Evolutionary conservation across 2,329 filamentous ascomycete genomes (phyloP), one percentile per base, ranked within the genome.

Genomic region (Exophiala sideris): DNA sequence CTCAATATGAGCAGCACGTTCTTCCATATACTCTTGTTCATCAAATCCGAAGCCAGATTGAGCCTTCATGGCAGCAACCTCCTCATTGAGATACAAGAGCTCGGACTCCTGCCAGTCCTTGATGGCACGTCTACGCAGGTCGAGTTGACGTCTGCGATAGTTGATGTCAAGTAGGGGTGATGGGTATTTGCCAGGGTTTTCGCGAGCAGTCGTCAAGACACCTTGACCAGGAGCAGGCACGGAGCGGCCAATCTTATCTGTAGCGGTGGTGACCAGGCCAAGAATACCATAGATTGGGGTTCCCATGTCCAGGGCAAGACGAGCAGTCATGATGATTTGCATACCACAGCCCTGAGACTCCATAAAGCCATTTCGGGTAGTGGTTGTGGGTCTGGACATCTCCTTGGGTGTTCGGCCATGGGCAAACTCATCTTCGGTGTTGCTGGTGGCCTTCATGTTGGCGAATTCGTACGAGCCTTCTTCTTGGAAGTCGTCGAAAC

Each of bases 361-460:
- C 94, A 99, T 97, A 80, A 99, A 99, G 48, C 94, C 94, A 66
- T 91, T 94, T 74, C 94, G 84, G 59, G 94, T 99, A 2, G 94
- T 99, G 41, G 94, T 99, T 4, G 91, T 95, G 3, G 94, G 94
- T 58, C 94, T 87, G 32, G 95, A 99, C 94, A 99, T 99, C 75
- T 99, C 94, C 73, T 86, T 84, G 10, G 94, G 92, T 46, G 94
- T 97, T 62, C 94, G 89, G 45, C 94, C 94, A 67, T 97, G 94
- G 8, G 86, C 90, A 65, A 99, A 89, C 72, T 99, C 95, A 64
- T 97, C 91, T 58, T 96, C 88, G 21, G 92, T 91, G 69, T 97
- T 99, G 82, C 91, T 96, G 52, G 94, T 99, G 56, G 94, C 94
- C 76, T 96, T 95, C 94, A 99, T 99, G 80, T 99, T 99, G 79